Evolutionary conservation across 345 rosid genomes (phyloP).

Genomic region (Eutrema japonicum): DNA sequence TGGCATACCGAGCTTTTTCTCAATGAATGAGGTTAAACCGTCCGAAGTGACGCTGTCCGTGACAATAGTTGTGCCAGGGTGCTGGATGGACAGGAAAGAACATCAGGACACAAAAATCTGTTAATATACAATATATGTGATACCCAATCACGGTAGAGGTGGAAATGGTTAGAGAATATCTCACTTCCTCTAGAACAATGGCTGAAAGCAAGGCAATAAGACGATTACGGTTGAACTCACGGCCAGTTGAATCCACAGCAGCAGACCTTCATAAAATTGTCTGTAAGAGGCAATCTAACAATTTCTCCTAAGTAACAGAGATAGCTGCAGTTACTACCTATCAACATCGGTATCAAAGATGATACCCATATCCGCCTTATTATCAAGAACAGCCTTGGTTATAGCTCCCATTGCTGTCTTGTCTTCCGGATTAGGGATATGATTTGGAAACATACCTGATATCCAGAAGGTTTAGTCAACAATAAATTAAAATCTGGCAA

Average conservation of each 20-base stretch:
- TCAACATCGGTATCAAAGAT: constrained; percentile 99
- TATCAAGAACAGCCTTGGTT: constrained; percentile 82
- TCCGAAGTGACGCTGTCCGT: constrained; percentile 99
- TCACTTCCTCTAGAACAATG: constrained; percentile 93
- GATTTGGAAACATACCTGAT: constrained; percentile 93
- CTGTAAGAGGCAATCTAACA: constrained; percentile 21
- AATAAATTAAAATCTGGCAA: constrained; percentile 21
- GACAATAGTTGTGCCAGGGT: constrained; percentile 93
- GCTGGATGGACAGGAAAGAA: constrained; percentile 51
- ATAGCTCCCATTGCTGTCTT: constrained; percentile 91
- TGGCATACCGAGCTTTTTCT: constrained; percentile 81
- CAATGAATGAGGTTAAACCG: constrained; percentile 82
- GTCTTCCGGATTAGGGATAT: constrained; percentile 98
- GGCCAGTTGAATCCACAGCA: constrained; percentile 94
- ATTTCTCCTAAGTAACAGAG: constrained; percentile 10
- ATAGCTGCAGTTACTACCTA: constrained; percentile 54
- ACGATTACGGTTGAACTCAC: constrained; percentile 89
- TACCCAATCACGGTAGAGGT: constrained; percentile 12
- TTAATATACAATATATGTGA: constrained; percentile 5
- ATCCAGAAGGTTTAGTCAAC: constrained; percentile 21
- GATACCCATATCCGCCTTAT: constrained; percentile 94
- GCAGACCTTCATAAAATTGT: constrained; percentile 71
- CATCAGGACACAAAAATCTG: constrained; percentile 1
- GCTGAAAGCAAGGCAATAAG: constrained; percentile 92
- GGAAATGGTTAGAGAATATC: constrained; percentile 35